Evolutionary conservation across 331 rosid genomes (phyloP).

Genomic region (Erythrophleum ivorense): DNA sequence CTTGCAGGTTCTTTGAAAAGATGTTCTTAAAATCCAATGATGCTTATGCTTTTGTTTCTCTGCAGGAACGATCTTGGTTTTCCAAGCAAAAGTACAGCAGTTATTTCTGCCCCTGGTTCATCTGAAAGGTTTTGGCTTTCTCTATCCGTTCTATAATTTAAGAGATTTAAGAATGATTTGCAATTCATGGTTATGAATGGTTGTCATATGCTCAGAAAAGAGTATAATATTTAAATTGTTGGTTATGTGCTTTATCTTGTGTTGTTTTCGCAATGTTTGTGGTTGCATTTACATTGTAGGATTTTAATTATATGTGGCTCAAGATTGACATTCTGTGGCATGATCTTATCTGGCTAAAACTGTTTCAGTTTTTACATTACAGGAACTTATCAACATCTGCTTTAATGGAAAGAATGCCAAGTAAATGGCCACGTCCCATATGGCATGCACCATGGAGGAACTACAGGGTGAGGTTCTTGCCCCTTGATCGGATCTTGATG

Average conservation of each 20-base stretch:
- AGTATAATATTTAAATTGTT: slow-evolving; percentile 9
- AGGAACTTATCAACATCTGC: slow-evolving; percentile 89
- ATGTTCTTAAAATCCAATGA: slow-evolving; percentile 33
- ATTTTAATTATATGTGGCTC: slow-evolving; percentile 14
- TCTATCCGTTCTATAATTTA: slow-evolving; percentile 31
- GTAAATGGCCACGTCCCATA: slow-evolving; percentile 97
- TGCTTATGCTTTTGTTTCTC: slow-evolving; percentile 34
- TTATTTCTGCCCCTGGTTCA: slow-evolving; percentile 70
- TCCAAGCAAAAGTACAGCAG: slow-evolving; percentile 59
- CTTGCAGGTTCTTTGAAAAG: background rate
- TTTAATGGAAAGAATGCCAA: slow-evolving; percentile 93
- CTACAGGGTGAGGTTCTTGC: slow-evolving; percentile 70
- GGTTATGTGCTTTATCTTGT: slow-evolving; percentile 5
- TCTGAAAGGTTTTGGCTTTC: slow-evolving; percentile 74
- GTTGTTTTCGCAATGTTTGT: slow-evolving; percentile 14
- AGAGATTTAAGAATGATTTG: slow-evolving; percentile 18
- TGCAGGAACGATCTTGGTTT: slow-evolving; percentile 68
- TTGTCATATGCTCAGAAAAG: background rate
- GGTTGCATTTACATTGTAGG: background rate
- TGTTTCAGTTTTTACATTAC: slow-evolving; percentile 39
- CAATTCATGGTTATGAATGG: background rate
- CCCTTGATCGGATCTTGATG: slow-evolving; percentile 9
- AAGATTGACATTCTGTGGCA: slow-evolving; percentile 11
- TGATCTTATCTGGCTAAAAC: slow-evolving; percentile 30
- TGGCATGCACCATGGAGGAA: slow-evolving; percentile 99